phyloP scores from a whole-genome alignment of 352 stramenopile species.

The Phytopythium cucurbitacearum region DNA sequence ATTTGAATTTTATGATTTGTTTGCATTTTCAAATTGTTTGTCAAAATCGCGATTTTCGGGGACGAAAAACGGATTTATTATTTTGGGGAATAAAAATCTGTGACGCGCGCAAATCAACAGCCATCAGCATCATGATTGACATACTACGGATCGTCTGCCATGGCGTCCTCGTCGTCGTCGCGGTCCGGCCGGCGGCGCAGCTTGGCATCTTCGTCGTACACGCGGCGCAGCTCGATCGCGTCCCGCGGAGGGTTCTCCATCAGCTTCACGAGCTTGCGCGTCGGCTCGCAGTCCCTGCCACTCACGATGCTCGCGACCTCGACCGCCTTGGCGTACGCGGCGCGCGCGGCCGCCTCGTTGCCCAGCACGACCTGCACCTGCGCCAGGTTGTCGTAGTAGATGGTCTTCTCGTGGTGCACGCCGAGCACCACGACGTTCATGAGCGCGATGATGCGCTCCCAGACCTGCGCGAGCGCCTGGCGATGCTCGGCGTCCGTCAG shows the following conservation, averaged over 20 bases:
- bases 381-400: conserved; percentile 83
- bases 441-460: conserved; percentile 56
- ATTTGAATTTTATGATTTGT: no score
- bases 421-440: conserved; percentile 72
- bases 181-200: conserved; percentile 22
- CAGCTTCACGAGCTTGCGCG: conserved; percentile 51
- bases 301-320: conserved; percentile 62
- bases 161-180: conserved; percentile 27
- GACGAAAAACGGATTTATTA: neutral
- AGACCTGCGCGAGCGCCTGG: conserved; percentile 41
- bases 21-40: neutral
- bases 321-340: conserved; percentile 51
- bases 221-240: conserved; percentile 47
- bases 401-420: conserved; percentile 75
- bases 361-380: conserved; percentile 66
- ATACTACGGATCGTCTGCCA: conserved; percentile 1
- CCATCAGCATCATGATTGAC: neutral
- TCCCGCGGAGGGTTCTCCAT: conserved; percentile 61
- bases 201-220: conserved; percentile 48
- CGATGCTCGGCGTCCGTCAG: conserved; percentile 29
- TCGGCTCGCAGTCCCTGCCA: conserved; percentile 51
- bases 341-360: conserved; percentile 38
- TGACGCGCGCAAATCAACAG: neutral
- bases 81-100: neutral
- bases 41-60: conserved; percentile 3